Base-by-base conservation (phyloP, 768 basidiomycete genomes). In the Tulasnella sp. region DNA sequence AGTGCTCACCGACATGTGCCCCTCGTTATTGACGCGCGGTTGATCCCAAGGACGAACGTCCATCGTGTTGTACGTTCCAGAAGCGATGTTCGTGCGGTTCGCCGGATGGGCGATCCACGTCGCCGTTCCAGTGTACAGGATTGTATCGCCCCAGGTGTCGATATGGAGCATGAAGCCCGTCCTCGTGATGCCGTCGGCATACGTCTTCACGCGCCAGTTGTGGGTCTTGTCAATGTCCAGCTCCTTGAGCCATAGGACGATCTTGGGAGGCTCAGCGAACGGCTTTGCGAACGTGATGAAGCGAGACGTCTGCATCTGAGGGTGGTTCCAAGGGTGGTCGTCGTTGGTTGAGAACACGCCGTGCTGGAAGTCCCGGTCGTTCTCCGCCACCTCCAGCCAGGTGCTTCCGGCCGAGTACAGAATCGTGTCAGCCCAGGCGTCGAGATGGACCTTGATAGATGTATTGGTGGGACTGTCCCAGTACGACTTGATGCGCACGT, bases 31-130 rank as follows among this genome's bases (percentile, higher is more conserved):
- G n/a, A n/a, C n/a, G n/a, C n/a, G n/a, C n/a, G 55, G 25, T 10
- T 21, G 24, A 19, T 24, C 31, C 5, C 42, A 1, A 17, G 54
- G 21, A 19, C 27, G 31, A 8, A 58, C 55, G 1, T 61, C 55
- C 19, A 15, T 46, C n/a, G 29, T 58, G 45, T 34, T 24, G 25
- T 22, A 38, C 31, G 27, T 53, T 17, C 59, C 59, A 10, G n/a
- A 19, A 5, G 27, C 12, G 41, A 61, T 44, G 30, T 58, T 29
- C 38, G n/a, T 41, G 10, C 30, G 17, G 34, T 57, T 31, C 17
- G 54, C 60, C 17, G 60, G 60, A 41, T 61, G 42, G 12, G 60
- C 60, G 42, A 61, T 55, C 53, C 60, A 61, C n/a, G 22, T 34
- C 43, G 53, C 53, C 7, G 12, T 58, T 3, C 42, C 60, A 1